Percentiles rank a stretch among this genome's conserved stretches.
phyloP scores from a whole-genome alignment of 257 asterid species.

The Nicotiana tomentosiformis region DNA sequence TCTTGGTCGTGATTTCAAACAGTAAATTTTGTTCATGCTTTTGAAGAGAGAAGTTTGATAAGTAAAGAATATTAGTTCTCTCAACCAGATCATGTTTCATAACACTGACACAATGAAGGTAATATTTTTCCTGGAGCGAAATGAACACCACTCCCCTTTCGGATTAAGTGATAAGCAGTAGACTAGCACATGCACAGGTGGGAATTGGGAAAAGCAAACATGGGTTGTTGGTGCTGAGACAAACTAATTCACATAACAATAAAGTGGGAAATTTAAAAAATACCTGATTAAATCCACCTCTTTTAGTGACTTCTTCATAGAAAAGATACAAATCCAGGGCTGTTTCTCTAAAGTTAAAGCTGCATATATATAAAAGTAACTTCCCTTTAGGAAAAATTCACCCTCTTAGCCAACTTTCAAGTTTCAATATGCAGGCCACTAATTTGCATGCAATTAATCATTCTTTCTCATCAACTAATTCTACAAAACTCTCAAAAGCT shows the following conservation, averaged over 20 bases:
- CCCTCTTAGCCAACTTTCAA: not conserved
- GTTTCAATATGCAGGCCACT: not conserved
- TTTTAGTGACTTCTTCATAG: slow-evolving; percentile 50
- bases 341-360: slow-evolving; percentile 54
- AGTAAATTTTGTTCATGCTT: not conserved
- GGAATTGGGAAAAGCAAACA: not conserved
- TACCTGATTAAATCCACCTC: slow-evolving; percentile 73
- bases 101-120: too few species aligned
- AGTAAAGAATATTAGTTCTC: not conserved
- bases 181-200: not conserved
- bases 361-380: slow-evolving; percentile 19
- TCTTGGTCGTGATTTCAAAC: too few species aligned
- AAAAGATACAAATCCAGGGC: slow-evolving; percentile 50
- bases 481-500: not conserved
- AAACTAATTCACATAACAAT: not conserved
- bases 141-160: too few species aligned
- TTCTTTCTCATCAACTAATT: too few species aligned
- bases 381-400: not conserved
- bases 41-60: not conserved
- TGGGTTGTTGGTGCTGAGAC: not conserved
- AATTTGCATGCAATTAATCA: not conserved
- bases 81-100: not conserved
- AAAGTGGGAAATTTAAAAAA: not conserved
- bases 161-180: too few species aligned
- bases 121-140: too few species aligned